Conservation (phyloP, 1,284 basidiomycete genomes). For the Cutaneotrichosporon cavernicola region DNA sequence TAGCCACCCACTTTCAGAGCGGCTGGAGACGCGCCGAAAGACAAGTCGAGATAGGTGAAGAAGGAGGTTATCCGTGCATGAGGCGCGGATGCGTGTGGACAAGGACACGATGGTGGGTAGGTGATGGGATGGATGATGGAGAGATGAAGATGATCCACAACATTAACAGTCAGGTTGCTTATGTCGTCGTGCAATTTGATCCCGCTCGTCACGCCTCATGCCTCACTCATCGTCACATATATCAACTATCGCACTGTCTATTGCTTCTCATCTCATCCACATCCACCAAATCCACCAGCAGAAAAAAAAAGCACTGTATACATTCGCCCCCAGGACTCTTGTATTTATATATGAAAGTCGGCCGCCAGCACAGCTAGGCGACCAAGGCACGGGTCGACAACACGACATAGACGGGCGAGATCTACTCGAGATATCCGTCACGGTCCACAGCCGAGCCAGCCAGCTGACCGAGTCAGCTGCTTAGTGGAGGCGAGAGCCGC, state of each 20-base stretch:
- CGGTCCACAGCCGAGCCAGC: neutral
- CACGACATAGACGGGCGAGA: neutral
- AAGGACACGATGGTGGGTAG: no score
- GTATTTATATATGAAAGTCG: neutral
- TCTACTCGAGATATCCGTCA: neutral
- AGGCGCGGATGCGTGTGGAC: constrained; percentile 7
- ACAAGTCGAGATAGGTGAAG: no score
- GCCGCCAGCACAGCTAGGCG: neutral
- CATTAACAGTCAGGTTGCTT: neutral
- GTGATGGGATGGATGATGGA: neutral
- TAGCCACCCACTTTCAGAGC: neutral
- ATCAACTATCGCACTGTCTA: neutral
- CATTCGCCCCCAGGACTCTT: constrained; percentile 1
- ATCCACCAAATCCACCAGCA: neutral
- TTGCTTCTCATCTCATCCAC: neutral
- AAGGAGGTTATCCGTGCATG: constrained; percentile 6
- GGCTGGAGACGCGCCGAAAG: neutral
- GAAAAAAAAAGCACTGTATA: neutral
- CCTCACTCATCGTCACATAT: neutral
- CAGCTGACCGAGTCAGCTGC: neutral
- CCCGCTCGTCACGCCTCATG: neutral
- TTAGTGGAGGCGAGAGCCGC: constrained; percentile 4
- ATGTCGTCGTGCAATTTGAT: neutral
- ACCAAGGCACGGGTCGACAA: neutral
- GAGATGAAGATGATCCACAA: neutral